Percentiles rank a stretch among this genome's conserved stretches.
These are phyloP conservation scores for Setaria viridis DNA, from an alignment of 202 grass and related monocot genomes.

Conservation along the genomic window DNA sequence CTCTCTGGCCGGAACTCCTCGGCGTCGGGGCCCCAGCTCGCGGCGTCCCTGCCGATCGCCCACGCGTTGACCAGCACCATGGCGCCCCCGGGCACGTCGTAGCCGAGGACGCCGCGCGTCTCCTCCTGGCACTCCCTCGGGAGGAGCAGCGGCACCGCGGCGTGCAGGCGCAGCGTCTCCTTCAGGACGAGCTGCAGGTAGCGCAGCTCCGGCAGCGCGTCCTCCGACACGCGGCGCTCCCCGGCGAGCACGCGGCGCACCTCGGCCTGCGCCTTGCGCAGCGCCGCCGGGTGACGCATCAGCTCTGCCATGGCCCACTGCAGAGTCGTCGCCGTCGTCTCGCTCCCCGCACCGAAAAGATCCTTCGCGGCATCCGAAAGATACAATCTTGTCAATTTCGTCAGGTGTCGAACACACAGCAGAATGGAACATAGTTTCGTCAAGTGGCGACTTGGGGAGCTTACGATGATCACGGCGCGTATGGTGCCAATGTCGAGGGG, in stretches of 20 bases:
- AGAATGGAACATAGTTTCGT: not conserved
- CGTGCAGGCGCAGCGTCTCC: slow-evolving; percentile 55
- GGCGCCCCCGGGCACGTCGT: slow-evolving; percentile 42
- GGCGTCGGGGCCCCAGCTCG: slow-evolving; percentile 42
- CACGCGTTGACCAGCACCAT: slow-evolving; percentile 52
- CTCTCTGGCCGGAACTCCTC: slow-evolving; percentile 56
- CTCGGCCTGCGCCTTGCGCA: slow-evolving; percentile 35
- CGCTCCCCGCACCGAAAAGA: slow-evolving; percentile 46
- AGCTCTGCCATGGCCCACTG: slow-evolving; percentile 59
- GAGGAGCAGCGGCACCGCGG: slow-evolving; percentile 50
- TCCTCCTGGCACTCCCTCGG: slow-evolving; percentile 36
- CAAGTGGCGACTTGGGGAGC: not conserved
- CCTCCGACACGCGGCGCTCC: slow-evolving; percentile 5
- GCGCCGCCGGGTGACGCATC: slow-evolving; percentile 33
- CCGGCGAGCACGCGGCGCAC: slow-evolving; percentile 26
- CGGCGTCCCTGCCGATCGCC: slow-evolving; percentile 48
- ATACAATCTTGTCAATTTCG: not conserved
- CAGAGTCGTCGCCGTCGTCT: slow-evolving; percentile 47
- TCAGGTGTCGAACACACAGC: not conserved
- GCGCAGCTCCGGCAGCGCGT: slow-evolving; percentile 19
- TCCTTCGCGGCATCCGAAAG: not conserved
- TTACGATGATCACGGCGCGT: slow-evolving; percentile 52
- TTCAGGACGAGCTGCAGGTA: slow-evolving; percentile 48
- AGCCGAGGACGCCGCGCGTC: slow-evolving; percentile 35
- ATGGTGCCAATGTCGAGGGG: slow-evolving; percentile 48